These are phyloP conservation scores for Myxozyma sirexii DNA, from an alignment of 805 yeast species.

Conservation along the genomic window DNA sequence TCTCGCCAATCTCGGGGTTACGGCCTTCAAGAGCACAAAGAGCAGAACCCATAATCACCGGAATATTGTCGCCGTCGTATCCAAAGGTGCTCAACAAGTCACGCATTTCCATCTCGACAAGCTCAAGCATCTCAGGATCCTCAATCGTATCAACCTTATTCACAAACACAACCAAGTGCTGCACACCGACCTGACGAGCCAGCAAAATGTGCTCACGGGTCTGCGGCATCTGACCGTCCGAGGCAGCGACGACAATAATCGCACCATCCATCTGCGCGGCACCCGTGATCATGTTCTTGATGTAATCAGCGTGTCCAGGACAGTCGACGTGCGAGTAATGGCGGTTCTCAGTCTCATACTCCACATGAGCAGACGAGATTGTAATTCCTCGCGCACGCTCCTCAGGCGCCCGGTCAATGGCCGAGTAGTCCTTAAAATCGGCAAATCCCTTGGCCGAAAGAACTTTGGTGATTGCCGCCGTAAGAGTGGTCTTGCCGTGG, in stretches of 20 bases:
- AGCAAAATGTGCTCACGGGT: conserved; percentile 97
- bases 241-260: conserved; percentile 97
- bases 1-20: conserved; percentile 87
- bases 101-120: conserved; percentile 99
- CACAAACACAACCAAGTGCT: conserved; percentile 93
- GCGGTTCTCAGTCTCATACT: conserved; percentile 91
- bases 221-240: conserved; percentile 99
- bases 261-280: conserved; percentile 99
- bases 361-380: conserved; percentile 96
- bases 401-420: conserved; percentile 98
- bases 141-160: conserved; percentile 98
- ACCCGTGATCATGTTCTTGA: conserved; percentile 99
- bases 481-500: conserved; percentile 97
- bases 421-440: conserved; percentile 83
- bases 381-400: conserved; percentile 99
- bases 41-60: conserved; percentile 98
- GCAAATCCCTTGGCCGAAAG: conserved; percentile 90
- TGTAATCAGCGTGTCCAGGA: conserved; percentile 98
- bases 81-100: conserved; percentile 89
- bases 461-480: conserved; percentile 98
- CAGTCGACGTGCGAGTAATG: conserved; percentile 98
- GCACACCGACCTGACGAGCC: conserved; percentile 99
- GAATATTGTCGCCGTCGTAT: conserved; percentile 97
- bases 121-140: conserved; percentile 98
- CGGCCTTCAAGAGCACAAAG: conserved; percentile 90